These are phyloP conservation scores for Aureobasidium subglaciale DNA, from an alignment of 2,329 filamentous ascomycete species.

Conservation along the genomic window DNA sequence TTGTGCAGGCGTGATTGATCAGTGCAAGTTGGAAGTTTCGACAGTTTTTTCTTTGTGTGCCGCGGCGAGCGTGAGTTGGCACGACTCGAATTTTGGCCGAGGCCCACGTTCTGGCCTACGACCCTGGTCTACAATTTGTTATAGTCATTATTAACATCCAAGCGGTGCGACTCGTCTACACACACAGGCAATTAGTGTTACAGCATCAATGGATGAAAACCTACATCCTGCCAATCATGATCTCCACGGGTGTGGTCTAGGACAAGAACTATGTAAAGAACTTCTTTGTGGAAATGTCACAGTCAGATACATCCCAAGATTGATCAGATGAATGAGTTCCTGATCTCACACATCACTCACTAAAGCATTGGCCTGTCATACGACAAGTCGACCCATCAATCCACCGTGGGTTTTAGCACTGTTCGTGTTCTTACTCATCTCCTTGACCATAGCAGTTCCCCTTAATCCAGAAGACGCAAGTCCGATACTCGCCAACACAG, in stretches of 20 bases:
- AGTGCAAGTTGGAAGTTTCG: background rate
- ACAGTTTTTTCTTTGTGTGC: too few species aligned
- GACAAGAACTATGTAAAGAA: too few species aligned
- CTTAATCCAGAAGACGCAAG: background rate
- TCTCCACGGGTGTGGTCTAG: too few species aligned
- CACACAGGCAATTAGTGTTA: too few species aligned
- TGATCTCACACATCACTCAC: background rate
- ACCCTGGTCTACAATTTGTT: background rate
- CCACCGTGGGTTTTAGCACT: background rate
- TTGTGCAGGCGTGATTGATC: background rate
- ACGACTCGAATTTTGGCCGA: background rate
- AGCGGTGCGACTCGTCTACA: too few species aligned
- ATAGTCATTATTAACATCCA: background rate
- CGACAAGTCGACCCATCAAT: background rate
- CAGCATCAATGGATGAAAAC: too few species aligned
- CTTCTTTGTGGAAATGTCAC: too few species aligned
- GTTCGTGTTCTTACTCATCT: background rate
- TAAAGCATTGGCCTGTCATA: too few species aligned
- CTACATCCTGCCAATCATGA: too few species aligned
- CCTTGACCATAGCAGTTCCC: background rate
- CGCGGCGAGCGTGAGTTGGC: background rate
- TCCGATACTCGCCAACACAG: background rate
- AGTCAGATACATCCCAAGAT: too few species aligned
- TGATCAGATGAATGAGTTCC: too few species aligned
- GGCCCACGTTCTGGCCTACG: background rate